Base-by-base conservation (phyloP, 306 rosid genomes). In the Clitoria ternatea region DNA sequence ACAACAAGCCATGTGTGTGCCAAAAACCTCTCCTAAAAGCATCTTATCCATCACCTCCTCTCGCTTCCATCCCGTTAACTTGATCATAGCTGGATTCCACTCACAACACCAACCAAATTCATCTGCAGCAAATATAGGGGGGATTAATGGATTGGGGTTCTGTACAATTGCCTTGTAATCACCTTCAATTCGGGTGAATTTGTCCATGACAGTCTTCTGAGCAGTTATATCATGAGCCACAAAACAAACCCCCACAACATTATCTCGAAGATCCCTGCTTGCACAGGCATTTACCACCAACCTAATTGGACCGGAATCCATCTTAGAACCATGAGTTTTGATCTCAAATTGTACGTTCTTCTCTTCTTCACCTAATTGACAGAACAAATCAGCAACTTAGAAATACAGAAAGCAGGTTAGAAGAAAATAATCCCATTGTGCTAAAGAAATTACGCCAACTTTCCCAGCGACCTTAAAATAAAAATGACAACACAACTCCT, bases 81-180 rank as follows among this genome's bases (percentile, higher is more conserved):
- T 87, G 7, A 84, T 73, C 97, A 94, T 94, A 14, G 98, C 98
- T 52, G 87, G 81, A 73, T 94, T 94, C 98, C 98, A 90, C 78
- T 94, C 98, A 35, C 88, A 87, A 71, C 98, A 91, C 98, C 98
- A 94, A 75, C 98, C 97, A 72, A 94, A 94, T 86, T 89, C 95
- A 81, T 90, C 98, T 23, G 85, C 44, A 29, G 97, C 98, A 66
- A 94, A 94, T 76, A 94, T 94, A 57, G 98, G 98, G 37, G 98
- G 98, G 60, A 94, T 94, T 76, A 94, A 65, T 9, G 97, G 96
- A 61, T 79, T 94, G 3, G 86, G 97, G 66, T 91, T 94, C 76
- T 87, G 97, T 33, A 94, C 96, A 79, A 94, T 94, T 35, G 98
- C 97, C 75, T 85, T 90, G 89, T 94, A 94, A 83, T 94, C 98